Conservation (phyloP, 1,284 basidiomycete genomes). For the Schizopora paradoxa region DNA sequence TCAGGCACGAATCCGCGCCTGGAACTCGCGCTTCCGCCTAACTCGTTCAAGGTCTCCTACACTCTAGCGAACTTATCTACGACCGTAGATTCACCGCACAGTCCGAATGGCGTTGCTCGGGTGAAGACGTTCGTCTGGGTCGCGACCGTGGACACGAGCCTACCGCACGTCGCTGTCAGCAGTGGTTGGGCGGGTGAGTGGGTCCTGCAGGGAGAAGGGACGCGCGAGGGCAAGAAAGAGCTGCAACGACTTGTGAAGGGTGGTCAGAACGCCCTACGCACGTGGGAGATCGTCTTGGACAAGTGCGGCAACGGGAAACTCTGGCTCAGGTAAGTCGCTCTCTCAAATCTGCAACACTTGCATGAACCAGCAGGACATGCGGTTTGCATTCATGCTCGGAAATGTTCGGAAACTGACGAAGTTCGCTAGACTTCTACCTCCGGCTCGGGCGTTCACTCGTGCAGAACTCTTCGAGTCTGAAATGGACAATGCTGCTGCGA, state of each 20-base stretch:
- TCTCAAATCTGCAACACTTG: neutral
- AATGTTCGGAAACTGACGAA: too few species aligned
- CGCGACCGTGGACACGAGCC: constrained; percentile 42
- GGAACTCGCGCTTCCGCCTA: constrained; percentile 38
- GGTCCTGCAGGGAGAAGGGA: constrained; percentile 71
- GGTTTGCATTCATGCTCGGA: too few species aligned
- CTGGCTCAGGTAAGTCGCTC: constrained; percentile 53
- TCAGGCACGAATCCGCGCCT: constrained; percentile 44
- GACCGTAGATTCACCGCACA: constrained; percentile 33
- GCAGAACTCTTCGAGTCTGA: too few species aligned
- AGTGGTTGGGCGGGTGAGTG: constrained; percentile 71
- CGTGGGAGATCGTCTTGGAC: constrained; percentile 52
- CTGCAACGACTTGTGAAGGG: constrained; percentile 51
- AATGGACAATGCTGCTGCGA: too few species aligned
- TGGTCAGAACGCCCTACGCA: constrained; percentile 10
- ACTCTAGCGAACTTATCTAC: constrained; percentile 13
- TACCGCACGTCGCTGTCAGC: constrained; percentile 38
- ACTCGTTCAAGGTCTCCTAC: constrained; percentile 24
- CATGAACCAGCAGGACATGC: too few species aligned
- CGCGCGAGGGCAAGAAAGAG: constrained; percentile 53
- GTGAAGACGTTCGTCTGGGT: constrained; percentile 61
- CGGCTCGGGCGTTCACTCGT: too few species aligned
- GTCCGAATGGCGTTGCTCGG: constrained; percentile 44
- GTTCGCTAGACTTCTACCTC: too few species aligned
- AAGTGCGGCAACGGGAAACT: constrained; percentile 51